Evolutionary conservation across 1,284 basidiomycete species (phyloP).

Genomic region (Porogramme epimiltina): DNA sequence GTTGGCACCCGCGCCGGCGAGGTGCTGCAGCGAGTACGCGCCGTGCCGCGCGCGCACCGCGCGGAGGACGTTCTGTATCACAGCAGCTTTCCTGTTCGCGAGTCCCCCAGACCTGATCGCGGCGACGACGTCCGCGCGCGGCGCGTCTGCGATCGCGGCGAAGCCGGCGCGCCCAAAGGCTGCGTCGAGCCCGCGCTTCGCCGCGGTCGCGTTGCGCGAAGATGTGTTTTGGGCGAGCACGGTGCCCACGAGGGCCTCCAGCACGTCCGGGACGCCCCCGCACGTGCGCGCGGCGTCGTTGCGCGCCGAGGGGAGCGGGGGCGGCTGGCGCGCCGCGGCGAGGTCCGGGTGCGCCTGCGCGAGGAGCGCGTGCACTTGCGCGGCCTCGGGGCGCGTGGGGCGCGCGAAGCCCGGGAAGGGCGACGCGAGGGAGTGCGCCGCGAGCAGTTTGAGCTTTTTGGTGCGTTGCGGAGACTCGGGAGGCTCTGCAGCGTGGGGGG

Average conservation of each 20-base stretch:
- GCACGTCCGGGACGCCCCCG: slow-evolving; percentile 61
- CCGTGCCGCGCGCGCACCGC: slow-evolving; percentile 57
- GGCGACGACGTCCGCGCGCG: slow-evolving; percentile 53
- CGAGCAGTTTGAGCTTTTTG: slow-evolving; percentile 56
- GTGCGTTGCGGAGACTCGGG: slow-evolving; percentile 26
- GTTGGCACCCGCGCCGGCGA: slow-evolving; percentile 38
- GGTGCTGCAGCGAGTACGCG: slow-evolving; percentile 56
- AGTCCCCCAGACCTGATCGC: slow-evolving; percentile 72
- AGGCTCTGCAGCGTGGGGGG: neutral
- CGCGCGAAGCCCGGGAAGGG: slow-evolving; percentile 56
- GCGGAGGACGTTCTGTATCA: slow-evolving; percentile 60
- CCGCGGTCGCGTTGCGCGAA: slow-evolving; percentile 60
- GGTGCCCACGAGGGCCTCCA: slow-evolving; percentile 73
- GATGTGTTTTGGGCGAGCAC: slow-evolving; percentile 80
- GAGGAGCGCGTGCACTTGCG: slow-evolving; percentile 50
- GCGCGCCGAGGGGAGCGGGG: slow-evolving; percentile 23
- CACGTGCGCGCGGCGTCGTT: slow-evolving; percentile 53
- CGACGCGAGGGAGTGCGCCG: slow-evolving; percentile 43
- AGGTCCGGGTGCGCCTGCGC: slow-evolving; percentile 33
- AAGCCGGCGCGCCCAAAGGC: slow-evolving; percentile 66
- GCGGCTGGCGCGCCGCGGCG: slow-evolving; percentile 16
- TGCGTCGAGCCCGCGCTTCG: slow-evolving; percentile 60
- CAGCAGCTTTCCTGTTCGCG: slow-evolving; percentile 72
- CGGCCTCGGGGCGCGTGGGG: slow-evolving; percentile 54
- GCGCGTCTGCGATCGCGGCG: slow-evolving; percentile 56